Base-by-base conservation (phyloP, 345 rosid species). In the Gossypium raimondii region DNA sequence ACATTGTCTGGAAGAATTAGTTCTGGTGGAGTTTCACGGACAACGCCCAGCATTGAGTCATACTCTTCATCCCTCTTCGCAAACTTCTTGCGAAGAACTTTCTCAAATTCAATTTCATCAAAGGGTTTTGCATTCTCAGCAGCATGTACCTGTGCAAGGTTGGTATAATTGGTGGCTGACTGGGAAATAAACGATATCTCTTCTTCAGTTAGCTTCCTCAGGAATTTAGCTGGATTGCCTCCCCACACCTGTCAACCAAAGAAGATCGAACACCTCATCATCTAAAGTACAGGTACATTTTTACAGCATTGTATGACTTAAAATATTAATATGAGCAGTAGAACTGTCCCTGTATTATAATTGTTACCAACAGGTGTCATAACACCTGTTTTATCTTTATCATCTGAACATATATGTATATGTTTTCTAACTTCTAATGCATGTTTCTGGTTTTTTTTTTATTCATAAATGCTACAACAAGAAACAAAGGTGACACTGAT, bases 201-300 rank as follows among this genome's bases (percentile, higher is more conserved):
- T 70, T 86, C 86, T 20, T 84, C 89, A 9, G 86, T 86, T 59
- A 94, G 90, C 89, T 91, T 89, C 80, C 98, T 87, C 84, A 94
- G 83, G 79, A 94, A 94, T 84, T 81, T 91, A 72, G 98, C 98
- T 11, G 98, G 97, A 80, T 94, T 94, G 77, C 98, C 98, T 84
- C 89, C 98, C 98, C 97, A 94, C 45, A 94, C 89, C 98, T 92
- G 84, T 79, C 51, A 22, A 69, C 13, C 60, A 51, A 52, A 0
- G 7, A 34, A 16, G 45, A 52, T 17, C 13, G 25, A 57, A 20
- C 18, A 22, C 22, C 9, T 3, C 16, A 53, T 41, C 34, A 57
- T 29, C 75, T 41, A 7, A 65, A 43, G 27, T 43, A 18, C 5
- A 64, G 41, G 48, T 43, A 43, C 27, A 59, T 67, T 45, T 66